phyloP scores from a whole-genome alignment of 2,329 filamentous ascomycete species.

The Fusarium illudens region DNA sequence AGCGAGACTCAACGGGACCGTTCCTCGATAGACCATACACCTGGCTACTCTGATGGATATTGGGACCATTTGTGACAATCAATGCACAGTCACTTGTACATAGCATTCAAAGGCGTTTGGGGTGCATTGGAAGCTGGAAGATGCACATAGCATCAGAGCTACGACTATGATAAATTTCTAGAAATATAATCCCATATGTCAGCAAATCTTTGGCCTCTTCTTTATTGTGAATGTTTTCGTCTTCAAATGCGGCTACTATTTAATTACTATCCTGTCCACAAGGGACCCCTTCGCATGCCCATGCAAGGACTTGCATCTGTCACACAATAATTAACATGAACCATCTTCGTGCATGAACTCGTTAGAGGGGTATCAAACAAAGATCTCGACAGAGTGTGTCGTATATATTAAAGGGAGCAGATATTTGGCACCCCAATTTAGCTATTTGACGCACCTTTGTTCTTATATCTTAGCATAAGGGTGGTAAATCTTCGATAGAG shows the following conservation, averaged over 20 bases:
- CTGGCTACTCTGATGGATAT: constrained; percentile 10
- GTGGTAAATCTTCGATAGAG: too few relatives aligned
- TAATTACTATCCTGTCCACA: neutral
- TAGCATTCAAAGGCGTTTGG: constrained; percentile 43
- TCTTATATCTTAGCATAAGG: too few relatives aligned
- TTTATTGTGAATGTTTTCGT: neutral
- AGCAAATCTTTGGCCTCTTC: neutral
- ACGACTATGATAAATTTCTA: constrained; percentile 40
- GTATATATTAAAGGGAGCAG: constrained; percentile 4
- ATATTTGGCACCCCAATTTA: too few relatives aligned
- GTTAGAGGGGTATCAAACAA: constrained; percentile 10
- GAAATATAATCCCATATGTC: constrained; percentile 44
- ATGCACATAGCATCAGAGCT: constrained; percentile 37
- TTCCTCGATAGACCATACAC: constrained; percentile 8
- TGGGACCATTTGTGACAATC: constrained; percentile 28
- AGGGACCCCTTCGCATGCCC: neutral
- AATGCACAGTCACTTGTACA: constrained; percentile 41
- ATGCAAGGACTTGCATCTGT: neutral
- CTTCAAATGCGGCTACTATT: neutral
- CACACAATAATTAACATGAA: neutral
- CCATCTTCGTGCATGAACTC: neutral
- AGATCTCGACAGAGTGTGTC: constrained; percentile 10
- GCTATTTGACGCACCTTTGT: too few relatives aligned
- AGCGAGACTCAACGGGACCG: constrained; percentile 30
- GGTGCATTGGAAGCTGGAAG: constrained; percentile 36